These are phyloP conservation scores for Cryphonectria naterciae DNA, from an alignment of 2,329 filamentous ascomycete genomes.

Conservation along the genomic window DNA sequence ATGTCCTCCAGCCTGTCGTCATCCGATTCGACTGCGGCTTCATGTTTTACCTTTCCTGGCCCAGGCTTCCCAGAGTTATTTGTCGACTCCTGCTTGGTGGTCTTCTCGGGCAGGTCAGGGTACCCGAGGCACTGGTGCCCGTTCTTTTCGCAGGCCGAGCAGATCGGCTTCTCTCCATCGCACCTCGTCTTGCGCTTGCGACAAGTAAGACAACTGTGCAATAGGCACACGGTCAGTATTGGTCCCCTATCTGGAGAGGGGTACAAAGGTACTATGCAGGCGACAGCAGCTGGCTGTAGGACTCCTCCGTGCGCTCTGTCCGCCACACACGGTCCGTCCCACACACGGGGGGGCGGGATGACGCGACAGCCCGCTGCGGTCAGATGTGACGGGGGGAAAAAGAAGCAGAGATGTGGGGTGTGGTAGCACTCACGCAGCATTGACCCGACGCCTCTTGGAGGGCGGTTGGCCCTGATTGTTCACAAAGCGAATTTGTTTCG, in stretches of 20 bases:
- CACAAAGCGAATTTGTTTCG: slow-evolving; percentile 75
- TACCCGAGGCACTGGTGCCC: slow-evolving; percentile 73
- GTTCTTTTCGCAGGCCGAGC: slow-evolving; percentile 74
- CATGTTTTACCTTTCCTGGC: slow-evolving; percentile 24
- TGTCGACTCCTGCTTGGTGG: slow-evolving; percentile 42
- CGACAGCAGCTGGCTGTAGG: background rate
- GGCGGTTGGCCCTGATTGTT: slow-evolving; percentile 82
- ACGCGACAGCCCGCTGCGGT: slow-evolving; percentile 25
- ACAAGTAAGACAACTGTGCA: slow-evolving; percentile 68
- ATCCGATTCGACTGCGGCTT: slow-evolving; percentile 32
- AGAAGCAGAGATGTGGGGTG: background rate
- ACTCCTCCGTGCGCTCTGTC: background rate
- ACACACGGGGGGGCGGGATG: background rate
- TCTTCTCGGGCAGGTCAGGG: slow-evolving; percentile 56
- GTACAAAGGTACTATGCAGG: background rate
- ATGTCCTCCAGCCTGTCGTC: slow-evolving; percentile 41
- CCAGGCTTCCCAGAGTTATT: slow-evolving; percentile 30
- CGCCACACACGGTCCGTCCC: slow-evolving; percentile 2
- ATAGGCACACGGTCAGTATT: slow-evolving; percentile 15
- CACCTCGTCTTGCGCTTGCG: slow-evolving; percentile 77
- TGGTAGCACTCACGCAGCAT: slow-evolving; percentile 67
- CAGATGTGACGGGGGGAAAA: slow-evolving; percentile 13
- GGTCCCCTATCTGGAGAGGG: background rate
- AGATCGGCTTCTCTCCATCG: slow-evolving; percentile 72
- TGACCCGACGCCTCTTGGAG: slow-evolving; percentile 77